A percentile compares a stretch with the other conserved stretches of the same genome.
Evolutionary conservation across 768 basidiomycete genomes (phyloP).

Genomic region (Boletus vinaceobasis): DNA sequence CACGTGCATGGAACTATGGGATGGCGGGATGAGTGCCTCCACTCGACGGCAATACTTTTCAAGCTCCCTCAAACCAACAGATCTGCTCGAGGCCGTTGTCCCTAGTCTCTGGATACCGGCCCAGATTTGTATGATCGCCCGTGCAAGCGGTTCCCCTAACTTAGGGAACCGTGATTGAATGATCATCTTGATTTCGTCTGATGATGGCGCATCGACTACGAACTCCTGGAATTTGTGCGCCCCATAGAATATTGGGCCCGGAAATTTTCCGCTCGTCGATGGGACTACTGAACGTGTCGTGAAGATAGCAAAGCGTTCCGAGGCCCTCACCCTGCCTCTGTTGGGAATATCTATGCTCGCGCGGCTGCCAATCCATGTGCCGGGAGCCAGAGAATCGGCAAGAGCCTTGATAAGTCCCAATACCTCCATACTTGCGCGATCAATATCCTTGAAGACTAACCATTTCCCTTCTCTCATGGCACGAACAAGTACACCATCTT

Average conservation of each 20-base stretch:
- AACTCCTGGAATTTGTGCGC: slow-evolving; percentile 82
- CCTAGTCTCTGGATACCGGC: slow-evolving; percentile 50
- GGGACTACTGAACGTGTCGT: slow-evolving; percentile 74
- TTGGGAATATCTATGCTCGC: slow-evolving; percentile 72
- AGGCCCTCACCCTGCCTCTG: slow-evolving; percentile 69
- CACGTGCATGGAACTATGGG: slow-evolving; percentile 43
- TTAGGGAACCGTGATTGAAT: slow-evolving; percentile 62
- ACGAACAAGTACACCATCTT: slow-evolving; percentile 87
- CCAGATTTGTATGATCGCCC: slow-evolving; percentile 69
- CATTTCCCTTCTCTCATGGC: slow-evolving; percentile 89
- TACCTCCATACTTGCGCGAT: slow-evolving; percentile 86
- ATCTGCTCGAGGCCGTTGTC: slow-evolving; percentile 48
- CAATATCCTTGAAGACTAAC: slow-evolving; percentile 91
- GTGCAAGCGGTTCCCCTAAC: slow-evolving; percentile 47
- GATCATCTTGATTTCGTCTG: slow-evolving; percentile 68
- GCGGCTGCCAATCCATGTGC: slow-evolving; percentile 72
- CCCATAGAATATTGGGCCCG: slow-evolving; percentile 73
- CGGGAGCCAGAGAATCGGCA: slow-evolving; percentile 63
- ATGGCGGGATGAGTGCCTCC: slow-evolving; percentile 53
- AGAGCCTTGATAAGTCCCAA: slow-evolving; percentile 84
- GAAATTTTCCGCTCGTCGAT: slow-evolving; percentile 45
- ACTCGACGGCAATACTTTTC: slow-evolving; percentile 81
- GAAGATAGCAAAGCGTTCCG: slow-evolving; percentile 80
- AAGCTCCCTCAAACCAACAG: slow-evolving; percentile 75
- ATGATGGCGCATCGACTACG: slow-evolving; percentile 54